Evolutionary conservation across 2,329 filamentous ascomycete species (phyloP).

Genomic region (Hawksworthiomyces lignivorus): DNA sequence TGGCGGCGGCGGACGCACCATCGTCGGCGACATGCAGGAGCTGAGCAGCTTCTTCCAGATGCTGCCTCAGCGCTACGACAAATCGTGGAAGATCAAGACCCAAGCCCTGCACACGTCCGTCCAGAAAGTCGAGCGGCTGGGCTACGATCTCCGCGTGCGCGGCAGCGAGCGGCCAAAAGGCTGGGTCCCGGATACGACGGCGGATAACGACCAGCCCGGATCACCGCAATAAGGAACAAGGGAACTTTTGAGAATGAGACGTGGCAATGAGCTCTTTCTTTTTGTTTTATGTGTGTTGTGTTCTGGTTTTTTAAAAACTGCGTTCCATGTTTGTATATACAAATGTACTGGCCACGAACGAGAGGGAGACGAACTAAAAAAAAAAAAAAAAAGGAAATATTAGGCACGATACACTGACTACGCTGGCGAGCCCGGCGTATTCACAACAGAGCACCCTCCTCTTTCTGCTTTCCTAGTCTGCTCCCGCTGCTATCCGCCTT

Average conservation of each 20-base stretch:
- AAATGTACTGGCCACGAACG: too few species aligned
- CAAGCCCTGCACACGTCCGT: slow-evolving; percentile 82
- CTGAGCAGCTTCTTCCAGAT: slow-evolving; percentile 71
- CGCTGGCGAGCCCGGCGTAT: too few species aligned
- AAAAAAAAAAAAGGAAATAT: too few species aligned
- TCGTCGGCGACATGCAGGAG: slow-evolving; percentile 73
- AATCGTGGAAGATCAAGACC: slow-evolving; percentile 67
- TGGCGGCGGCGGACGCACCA: slow-evolving; percentile 36
- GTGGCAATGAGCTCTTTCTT: neutral
- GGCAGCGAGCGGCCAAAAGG: slow-evolving; percentile 84
- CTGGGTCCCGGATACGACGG: slow-evolving; percentile 71
- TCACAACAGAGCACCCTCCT: too few species aligned
- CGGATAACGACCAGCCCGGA: neutral
- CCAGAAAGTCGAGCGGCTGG: slow-evolving; percentile 84
- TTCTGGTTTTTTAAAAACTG: neutral
- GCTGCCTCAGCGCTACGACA: slow-evolving; percentile 51
- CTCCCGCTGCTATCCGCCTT: too few species aligned
- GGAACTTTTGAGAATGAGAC: neutral
- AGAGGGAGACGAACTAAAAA: too few species aligned
- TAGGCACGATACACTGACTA: too few species aligned
- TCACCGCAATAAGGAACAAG: neutral
- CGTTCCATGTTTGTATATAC: too few species aligned
- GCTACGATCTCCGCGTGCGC: slow-evolving; percentile 80
- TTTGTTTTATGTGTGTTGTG: neutral
- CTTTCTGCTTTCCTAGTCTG: too few species aligned